Percentiles rank a stretch among this genome's conserved stretches.
These are phyloP conservation scores for Eleusine indica DNA, from an alignment of 176 grass and related monocot species.

Conservation along the genomic window DNA sequence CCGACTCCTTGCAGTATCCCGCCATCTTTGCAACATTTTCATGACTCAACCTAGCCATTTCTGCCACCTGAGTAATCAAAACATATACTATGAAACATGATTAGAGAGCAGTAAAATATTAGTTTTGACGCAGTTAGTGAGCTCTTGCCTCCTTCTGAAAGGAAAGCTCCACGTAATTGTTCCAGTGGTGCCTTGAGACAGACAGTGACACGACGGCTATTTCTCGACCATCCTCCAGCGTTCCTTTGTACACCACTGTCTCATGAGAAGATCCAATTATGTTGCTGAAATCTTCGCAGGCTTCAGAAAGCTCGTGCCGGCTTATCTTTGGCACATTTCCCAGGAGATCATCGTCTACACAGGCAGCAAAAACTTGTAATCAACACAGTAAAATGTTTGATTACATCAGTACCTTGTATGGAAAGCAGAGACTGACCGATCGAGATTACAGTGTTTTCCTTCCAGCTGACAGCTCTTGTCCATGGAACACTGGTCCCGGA, in stretches of 20 bases:
- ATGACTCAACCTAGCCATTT: conserved; percentile 65
- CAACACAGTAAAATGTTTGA: not conserved
- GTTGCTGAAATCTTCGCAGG: conserved; percentile 99
- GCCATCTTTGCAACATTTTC: conserved; percentile 73
- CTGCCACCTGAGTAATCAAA: conserved; percentile 63
- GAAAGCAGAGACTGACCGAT: conserved; percentile 58
- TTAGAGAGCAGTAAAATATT: conserved; percentile 1
- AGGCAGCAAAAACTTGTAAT: conserved; percentile 1
- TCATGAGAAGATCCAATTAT: conserved; percentile 87
- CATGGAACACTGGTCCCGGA: conserved; percentile 34
- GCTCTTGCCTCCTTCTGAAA: conserved; percentile 74
- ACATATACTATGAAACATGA: not conserved
- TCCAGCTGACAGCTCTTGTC: conserved; percentile 71
- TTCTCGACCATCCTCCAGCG: conserved; percentile 74
- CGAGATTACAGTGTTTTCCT: conserved; percentile 64
- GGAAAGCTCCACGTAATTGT: conserved; percentile 73
- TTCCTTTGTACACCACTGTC: conserved; percentile 88
- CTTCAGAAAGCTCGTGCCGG: conserved; percentile 70
- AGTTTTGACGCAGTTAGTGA: not conserved
- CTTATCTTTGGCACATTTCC: conserved; percentile 60
- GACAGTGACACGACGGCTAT: conserved; percentile 85
- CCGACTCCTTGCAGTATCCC: conserved; percentile 81
- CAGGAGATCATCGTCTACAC: conserved; percentile 67
- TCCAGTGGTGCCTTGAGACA: conserved; percentile 67
- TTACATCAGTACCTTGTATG: conserved; percentile 13